These are phyloP conservation scores for Phoenix roebelenii DNA, from an alignment of 176 grass and related monocot species.

Conservation along the genomic window DNA sequence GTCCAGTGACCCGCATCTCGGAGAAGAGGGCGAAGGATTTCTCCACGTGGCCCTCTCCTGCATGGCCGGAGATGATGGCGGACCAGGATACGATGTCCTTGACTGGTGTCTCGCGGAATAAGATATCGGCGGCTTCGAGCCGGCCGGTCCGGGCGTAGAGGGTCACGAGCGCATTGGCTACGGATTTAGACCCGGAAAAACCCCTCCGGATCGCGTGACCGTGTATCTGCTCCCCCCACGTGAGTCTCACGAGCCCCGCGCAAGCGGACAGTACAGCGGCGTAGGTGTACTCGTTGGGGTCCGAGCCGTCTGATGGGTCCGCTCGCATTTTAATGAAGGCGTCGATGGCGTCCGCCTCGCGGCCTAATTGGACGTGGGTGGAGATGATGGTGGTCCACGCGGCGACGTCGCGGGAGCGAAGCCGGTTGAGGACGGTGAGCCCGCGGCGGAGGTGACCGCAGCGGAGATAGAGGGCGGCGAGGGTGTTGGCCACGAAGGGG, in stretches of 20 bases:
- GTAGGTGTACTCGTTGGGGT: slow-evolving; percentile 54
- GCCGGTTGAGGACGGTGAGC: slow-evolving; percentile 20
- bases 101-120: slow-evolving; percentile 29
- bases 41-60: slow-evolving; percentile 24
- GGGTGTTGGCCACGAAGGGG: slow-evolving; percentile 43
- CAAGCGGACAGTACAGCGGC: slow-evolving; percentile 45
- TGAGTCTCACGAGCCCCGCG: slow-evolving; percentile 11
- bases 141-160: slow-evolving; percentile 28
- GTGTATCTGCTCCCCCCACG: slow-evolving; percentile 46
- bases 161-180: slow-evolving; percentile 50
- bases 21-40: slow-evolving; percentile 39
- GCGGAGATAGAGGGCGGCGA: slow-evolving; percentile 33
- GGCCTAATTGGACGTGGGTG: slow-evolving; percentile 31
- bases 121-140: slow-evolving; percentile 25
- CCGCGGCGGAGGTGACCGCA: slow-evolving; percentile 6
- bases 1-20: slow-evolving; percentile 32
- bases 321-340: slow-evolving; percentile 39
- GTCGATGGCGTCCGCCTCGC: slow-evolving; percentile 26
- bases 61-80: slow-evolving; percentile 47
- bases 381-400: slow-evolving; percentile 41
- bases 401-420: slow-evolving; percentile 30
- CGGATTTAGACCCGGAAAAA: slow-evolving; percentile 23
- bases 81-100: slow-evolving; percentile 68
- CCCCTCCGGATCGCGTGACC: slow-evolving; percentile 31
- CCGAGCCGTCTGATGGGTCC: slow-evolving; percentile 8